Percentiles rank a stretch among this genome's conserved stretches.
Conservation (phyloP, 2,329 filamentous ascomycete species). For the Helotiales sp. region DNA sequence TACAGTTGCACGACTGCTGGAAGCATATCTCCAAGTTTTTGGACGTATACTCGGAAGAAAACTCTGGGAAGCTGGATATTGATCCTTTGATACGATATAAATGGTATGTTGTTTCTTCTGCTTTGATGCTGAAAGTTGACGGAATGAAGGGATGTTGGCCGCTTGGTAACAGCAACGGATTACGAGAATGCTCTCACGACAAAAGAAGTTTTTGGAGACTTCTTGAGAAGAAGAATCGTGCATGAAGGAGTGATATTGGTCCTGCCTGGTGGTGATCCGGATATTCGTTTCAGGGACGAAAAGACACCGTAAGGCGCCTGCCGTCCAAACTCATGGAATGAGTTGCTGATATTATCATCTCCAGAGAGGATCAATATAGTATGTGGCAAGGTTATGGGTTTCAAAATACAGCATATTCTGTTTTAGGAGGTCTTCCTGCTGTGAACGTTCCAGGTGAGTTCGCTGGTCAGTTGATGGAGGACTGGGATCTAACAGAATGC, state of each 20-base stretch:
- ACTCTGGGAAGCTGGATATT: constrained; percentile 7
- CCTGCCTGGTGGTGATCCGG: constrained; percentile 12
- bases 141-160: constrained; percentile 17
- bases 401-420: constrained; percentile 17
- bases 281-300: constrained; percentile 14
- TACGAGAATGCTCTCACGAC: constrained; percentile 8
- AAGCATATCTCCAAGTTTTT: constrained; percentile 14
- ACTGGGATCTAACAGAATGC: not conserved
- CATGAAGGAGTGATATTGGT: constrained; percentile 19
- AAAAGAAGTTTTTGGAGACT: constrained; percentile 11
- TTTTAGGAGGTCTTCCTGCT: constrained; percentile 21
- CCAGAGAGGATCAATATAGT: constrained; percentile 11
- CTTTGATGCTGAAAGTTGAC: not conserved
- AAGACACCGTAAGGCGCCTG: constrained; percentile 4
- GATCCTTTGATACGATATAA: constrained; percentile 19
- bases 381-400: constrained; percentile 26
- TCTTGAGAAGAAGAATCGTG: constrained; percentile 17
- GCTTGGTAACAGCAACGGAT: constrained; percentile 9
- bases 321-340: no score
- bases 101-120: not conserved
- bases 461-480: not conserved
- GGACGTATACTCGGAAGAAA: constrained; percentile 7
- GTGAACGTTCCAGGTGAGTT: constrained; percentile 23
- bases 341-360: not conserved
- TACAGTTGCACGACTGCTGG: constrained; percentile 20